A percentile compares a stretch with the other conserved stretches of the same genome.
Evolutionary conservation across 2,329 filamentous ascomycete species (phyloP).

Genomic region (Penicillium sp.): DNA sequence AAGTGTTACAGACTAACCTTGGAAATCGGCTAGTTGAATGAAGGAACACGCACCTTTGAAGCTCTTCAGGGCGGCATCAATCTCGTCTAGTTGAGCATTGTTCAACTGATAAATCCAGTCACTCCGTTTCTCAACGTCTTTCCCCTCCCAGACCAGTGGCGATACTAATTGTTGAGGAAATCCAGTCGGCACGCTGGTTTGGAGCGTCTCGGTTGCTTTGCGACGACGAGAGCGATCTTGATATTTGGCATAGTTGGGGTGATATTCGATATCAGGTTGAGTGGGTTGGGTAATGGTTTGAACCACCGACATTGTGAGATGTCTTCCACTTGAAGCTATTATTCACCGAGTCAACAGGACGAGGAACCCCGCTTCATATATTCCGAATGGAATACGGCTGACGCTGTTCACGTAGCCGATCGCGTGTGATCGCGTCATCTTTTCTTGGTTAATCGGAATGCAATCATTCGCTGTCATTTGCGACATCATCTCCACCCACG

Average conservation of each 20-base stretch:
- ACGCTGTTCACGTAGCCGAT: too few relatives aligned
- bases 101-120: conserved; percentile 39
- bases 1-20: conserved; percentile 13
- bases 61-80: conserved; percentile 42
- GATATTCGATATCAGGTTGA: conserved; percentile 26
- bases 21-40: too few relatives aligned
- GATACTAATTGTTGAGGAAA: conserved; percentile 44
- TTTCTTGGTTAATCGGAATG: too few relatives aligned
- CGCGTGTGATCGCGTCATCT: too few relatives aligned
- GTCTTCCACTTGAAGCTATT: too few relatives aligned
- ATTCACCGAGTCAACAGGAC: too few relatives aligned
- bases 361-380: too few relatives aligned
- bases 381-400: too few relatives aligned
- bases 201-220: conserved; percentile 17
- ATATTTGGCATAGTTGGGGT: conserved; percentile 23
- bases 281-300: conserved; percentile 13
- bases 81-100: conserved; percentile 41
- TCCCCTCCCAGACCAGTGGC: conserved; percentile 49
- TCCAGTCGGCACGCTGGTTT: conserved; percentile 35
- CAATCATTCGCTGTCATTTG: too few relatives aligned
- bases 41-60: conserved; percentile 44
- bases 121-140: conserved; percentile 29
- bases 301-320: conserved; percentile 17
- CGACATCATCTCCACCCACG: too few relatives aligned
- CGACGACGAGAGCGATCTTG: conserved; percentile 19